Percentiles rank a stretch among this genome's conserved stretches.
Evolutionary conservation across 2,329 filamentous ascomycete genomes (phyloP).

Genomic region (Arachnopeziza araneosa): DNA sequence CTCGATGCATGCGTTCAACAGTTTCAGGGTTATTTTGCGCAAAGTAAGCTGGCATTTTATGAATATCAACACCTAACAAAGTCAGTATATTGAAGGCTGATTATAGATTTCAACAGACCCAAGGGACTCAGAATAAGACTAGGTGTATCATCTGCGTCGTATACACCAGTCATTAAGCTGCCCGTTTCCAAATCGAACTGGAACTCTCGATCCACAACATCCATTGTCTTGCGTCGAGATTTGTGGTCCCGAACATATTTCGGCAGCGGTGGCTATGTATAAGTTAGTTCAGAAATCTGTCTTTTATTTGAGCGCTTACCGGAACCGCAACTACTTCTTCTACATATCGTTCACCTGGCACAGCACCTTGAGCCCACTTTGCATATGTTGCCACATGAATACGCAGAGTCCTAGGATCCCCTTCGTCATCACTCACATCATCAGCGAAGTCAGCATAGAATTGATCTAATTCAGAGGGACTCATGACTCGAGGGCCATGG

Average conservation of each 20-base stretch:
- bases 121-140: slow-evolving; percentile 14
- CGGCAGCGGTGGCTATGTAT: not conserved
- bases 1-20: slow-evolving; percentile 4
- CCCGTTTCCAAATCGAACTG: slow-evolving; percentile 27
- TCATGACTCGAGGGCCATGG: slow-evolving; percentile 15
- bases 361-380: slow-evolving; percentile 33
- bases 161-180: slow-evolving; percentile 16
- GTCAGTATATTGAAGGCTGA: slow-evolving; percentile 1
- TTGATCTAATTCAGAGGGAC: slow-evolving; percentile 9
- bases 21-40: slow-evolving; percentile 7
- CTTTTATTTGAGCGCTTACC: too few relatives aligned
- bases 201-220: not conserved
- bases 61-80: slow-evolving; percentile 14
- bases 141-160: slow-evolving; percentile 10
- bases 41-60: slow-evolving; percentile 7
- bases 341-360: slow-evolving; percentile 21
- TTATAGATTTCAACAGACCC: slow-evolving; percentile 12
- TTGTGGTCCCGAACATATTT: not conserved
- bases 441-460: slow-evolving; percentile 20
- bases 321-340: slow-evolving; percentile 10
- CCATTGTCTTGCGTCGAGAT: not conserved
- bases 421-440: slow-evolving; percentile 39
- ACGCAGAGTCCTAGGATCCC: slow-evolving; percentile 31
- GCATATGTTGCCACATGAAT: slow-evolving; percentile 41
- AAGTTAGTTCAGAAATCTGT: too few relatives aligned